Evolutionary conservation across 495 filamentous ascomycete genomes (phyloP).

Genomic region (Hypoxylon trugodes): DNA sequence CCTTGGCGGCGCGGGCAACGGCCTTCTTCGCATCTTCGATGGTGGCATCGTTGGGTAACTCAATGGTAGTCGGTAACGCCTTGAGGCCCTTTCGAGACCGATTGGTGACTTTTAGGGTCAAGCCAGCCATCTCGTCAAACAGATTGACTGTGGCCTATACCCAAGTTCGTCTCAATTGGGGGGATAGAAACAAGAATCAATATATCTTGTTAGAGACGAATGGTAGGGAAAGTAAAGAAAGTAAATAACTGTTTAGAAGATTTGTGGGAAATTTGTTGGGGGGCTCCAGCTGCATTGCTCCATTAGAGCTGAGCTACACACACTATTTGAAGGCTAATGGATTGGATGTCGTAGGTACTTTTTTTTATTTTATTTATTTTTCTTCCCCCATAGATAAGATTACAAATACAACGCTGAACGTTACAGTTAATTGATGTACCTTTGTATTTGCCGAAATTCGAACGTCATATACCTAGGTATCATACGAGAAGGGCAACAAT

Average conservation of each 20-base stretch:
- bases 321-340: background rate
- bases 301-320: conserved; percentile 20
- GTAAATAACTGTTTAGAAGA: conserved; percentile 14
- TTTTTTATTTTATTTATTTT: conserved; percentile 15
- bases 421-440: no score
- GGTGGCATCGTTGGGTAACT: conserved; percentile 66
- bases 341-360: conserved; percentile 1
- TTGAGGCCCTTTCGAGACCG: conserved; percentile 65
- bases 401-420: background rate
- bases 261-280: conserved; percentile 37
- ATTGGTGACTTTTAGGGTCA: conserved; percentile 56
- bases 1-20: conserved; percentile 54
- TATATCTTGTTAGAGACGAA: background rate
- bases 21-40: conserved; percentile 65
- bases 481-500: no score
- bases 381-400: background rate
- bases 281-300: conserved; percentile 4
- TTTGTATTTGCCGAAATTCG: conserved; percentile 5
- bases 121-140: conserved; percentile 44
- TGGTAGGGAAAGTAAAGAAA: background rate
- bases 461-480: background rate
- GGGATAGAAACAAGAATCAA: background rate
- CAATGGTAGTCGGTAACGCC: conserved; percentile 73
- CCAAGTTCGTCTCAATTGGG: background rate
- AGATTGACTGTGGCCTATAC: background rate